phyloP scores from a whole-genome alignment of 306 rosid genomes.

The Acacia melanoxylon region DNA sequence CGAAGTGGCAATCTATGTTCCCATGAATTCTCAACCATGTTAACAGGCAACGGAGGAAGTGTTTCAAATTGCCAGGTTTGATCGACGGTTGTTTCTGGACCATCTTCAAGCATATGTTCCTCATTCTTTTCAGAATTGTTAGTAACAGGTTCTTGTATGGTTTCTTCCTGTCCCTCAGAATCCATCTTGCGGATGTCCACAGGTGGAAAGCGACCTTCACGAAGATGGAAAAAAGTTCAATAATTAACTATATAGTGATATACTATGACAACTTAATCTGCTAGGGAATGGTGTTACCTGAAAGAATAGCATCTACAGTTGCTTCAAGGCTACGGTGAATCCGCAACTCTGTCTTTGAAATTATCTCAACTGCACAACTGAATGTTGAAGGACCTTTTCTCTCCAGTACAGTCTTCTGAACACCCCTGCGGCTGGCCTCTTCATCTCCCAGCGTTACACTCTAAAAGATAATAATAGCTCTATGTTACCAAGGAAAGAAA shows the following conservation, averaged over 20 bases:
- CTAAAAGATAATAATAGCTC: conserved; percentile 46
- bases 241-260: conserved; percentile 3
- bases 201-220: conserved; percentile 71
- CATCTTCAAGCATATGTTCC: conserved; percentile 45
- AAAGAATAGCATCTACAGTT: conserved; percentile 87
- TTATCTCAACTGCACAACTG: conserved; percentile 83
- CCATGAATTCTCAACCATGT: conserved; percentile 46
- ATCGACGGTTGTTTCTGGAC: conserved; percentile 34
- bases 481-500: conserved; percentile 25
- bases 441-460: conserved; percentile 97
- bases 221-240: conserved; percentile 27
- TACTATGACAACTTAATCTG: conserved; percentile 12
- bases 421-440: conserved; percentile 92
- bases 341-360: conserved; percentile 83
- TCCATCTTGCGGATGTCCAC: conserved; percentile 81
- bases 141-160: conserved; percentile 34
- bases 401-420: conserved; percentile 92
- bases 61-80: conserved; percentile 41
- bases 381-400: conserved; percentile 96
- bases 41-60: conserved; percentile 43
- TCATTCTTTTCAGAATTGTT: conserved; percentile 40
- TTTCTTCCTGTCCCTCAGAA: conserved; percentile 51
- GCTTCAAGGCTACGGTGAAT: conserved; percentile 86
- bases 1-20: conserved; percentile 46
- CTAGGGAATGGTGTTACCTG: conserved; percentile 45